phyloP scores from a whole-genome alignment of 1,139 yeast genomes.

The Kurtzmaniella quercitrusa region DNA sequence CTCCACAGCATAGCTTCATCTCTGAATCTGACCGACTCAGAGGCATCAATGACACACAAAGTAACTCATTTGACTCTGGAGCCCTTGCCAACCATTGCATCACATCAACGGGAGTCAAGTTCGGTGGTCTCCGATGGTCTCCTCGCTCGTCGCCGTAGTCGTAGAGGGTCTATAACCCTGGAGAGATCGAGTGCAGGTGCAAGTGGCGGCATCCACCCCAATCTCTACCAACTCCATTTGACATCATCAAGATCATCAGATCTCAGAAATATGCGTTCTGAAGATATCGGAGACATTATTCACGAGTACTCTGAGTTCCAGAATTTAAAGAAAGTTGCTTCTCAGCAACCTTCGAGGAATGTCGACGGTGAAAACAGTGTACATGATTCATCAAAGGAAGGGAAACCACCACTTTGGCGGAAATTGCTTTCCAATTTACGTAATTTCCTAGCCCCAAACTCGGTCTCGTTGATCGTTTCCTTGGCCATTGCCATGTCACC shows the following conservation, averaged over 20 bases:
- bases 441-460: conserved; percentile 69
- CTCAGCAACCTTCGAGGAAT: not conserved
- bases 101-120: not conserved
- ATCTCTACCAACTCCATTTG: conserved; percentile 11
- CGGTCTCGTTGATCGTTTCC: conserved; percentile 59
- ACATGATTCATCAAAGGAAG: not conserved
- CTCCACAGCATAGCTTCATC: conserved; percentile 1
- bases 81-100: not conserved
- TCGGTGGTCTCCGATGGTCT: not conserved
- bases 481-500: conserved; percentile 77
- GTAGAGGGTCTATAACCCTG: not conserved
- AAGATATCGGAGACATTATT: conserved; percentile 54
- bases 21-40: conserved; percentile 8
- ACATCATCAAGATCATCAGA: conserved; percentile 29
- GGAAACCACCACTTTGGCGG: conserved; percentile 1
- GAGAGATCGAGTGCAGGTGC: not conserved
- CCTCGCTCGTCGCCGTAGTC: not conserved
- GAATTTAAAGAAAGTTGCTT: conserved; percentile 19
- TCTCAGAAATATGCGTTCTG: conserved; percentile 42
- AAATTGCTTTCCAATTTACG: conserved; percentile 22
- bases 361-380: not conserved
- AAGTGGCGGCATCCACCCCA: conserved; percentile 7
- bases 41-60: conserved; percentile 6
- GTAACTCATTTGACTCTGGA: not conserved
- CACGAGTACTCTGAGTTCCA: conserved; percentile 55